Evolutionary conservation across 352 stramenopile species (phyloP), one percentile per base, ranked within the genome.

Genomic region (Globisporangium spiculum): DNA sequence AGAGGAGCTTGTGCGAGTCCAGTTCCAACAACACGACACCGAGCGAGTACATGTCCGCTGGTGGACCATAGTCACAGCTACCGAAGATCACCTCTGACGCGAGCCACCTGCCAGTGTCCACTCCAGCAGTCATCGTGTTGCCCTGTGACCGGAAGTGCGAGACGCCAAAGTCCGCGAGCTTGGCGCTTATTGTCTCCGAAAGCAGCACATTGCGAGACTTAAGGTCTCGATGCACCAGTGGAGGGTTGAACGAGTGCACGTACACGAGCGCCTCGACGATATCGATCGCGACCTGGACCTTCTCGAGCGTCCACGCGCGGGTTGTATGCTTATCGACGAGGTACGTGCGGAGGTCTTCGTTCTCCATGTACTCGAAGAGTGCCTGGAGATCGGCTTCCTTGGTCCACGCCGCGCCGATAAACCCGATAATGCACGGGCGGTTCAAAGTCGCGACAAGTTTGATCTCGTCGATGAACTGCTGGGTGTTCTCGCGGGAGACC

Each of bases 301-400:
- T 67, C 24, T 60, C 48, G 2, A 27, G n/a, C 4, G 32, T 60
- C 62, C 62, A 67, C 4, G 36, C 4, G 0, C 56, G 44, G 4
- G 16, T n/a, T 1, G 41, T 46, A 22, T 53, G 67, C 20, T 62
- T 55, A 0, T 64, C 32, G 18, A 71, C 52, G 3, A 90, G 70
- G 18, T 80, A 79, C 0, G 68, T 71, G 6, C 79, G 72, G 1
- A 90, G 48, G 48, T 91, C 81, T 27, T 81, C 79, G 5, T 72
- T 75, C 0, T 83, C 62, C 81, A 89, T 88, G 67, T 84, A 89
- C 69, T 91, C 83, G 57, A 86, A 88, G 9, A 91, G 54, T 9
- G 79, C 83, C 68, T 88, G 77, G 0, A 89, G 52, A 60, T 90
- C 80, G 7, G 73, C 63, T 48, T 84, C 73, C 22, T 75, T 78